A percentile compares a stretch with the other conserved stretches of the same genome.
Evolutionary conservation across 2,329 filamentous ascomycete genomes (phyloP).

Genomic region (Beauveria pseudobassiana): DNA sequence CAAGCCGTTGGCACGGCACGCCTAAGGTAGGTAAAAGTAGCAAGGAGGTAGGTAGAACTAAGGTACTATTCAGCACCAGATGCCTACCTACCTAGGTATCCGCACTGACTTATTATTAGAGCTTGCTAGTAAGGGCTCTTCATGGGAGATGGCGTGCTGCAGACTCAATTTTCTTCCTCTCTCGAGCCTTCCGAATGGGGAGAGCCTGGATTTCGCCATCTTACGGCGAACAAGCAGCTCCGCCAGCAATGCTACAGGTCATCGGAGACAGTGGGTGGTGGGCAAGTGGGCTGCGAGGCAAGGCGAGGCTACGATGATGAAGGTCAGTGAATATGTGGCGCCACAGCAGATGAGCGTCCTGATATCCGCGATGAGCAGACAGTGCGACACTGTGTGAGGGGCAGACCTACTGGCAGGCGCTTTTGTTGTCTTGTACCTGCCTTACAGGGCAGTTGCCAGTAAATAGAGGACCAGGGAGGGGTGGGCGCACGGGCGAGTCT

Average conservation of each 20-base stretch:
- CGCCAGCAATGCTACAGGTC: constrained; percentile 5
- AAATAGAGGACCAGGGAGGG: neutral
- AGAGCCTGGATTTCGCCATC: neutral
- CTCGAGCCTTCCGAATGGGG: neutral
- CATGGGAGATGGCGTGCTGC: neutral
- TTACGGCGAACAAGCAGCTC: neutral
- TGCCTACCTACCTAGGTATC: neutral
- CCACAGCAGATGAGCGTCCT: neutral
- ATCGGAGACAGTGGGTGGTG: constrained; percentile 1
- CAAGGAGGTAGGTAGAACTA: too few species aligned
- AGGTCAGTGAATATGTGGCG: neutral
- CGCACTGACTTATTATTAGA: too few species aligned
- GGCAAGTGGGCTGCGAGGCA: constrained; percentile 3
- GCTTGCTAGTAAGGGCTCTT: neutral
- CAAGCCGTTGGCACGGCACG: too few species aligned
- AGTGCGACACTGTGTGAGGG: neutral
- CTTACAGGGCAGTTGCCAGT: constrained; percentile 8
- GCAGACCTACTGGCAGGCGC: neutral
- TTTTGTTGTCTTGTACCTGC: constrained; percentile 2
- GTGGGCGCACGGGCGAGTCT: neutral
- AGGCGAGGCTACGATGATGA: constrained; percentile 2
- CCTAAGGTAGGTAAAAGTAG: too few species aligned
- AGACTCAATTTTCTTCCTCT: neutral
- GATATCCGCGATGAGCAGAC: too few species aligned
- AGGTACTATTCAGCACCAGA: neutral